Conservation (phyloP, 2,329 filamentous ascomycete genomes). For the Lomentospora prolificans region DNA sequence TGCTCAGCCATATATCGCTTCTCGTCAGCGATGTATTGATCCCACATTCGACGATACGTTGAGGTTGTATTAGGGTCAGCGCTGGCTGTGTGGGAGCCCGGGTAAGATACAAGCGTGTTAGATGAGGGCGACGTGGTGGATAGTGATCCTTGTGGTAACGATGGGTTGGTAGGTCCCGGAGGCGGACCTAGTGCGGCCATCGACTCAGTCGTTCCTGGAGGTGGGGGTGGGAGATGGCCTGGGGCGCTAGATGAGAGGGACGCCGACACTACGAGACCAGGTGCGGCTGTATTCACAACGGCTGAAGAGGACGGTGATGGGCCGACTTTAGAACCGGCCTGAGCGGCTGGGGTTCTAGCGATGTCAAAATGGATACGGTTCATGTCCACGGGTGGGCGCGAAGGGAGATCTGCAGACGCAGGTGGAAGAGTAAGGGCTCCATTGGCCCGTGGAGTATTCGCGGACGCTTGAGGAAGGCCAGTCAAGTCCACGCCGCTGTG, state of each 20-base stretch:
- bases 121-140: not conserved
- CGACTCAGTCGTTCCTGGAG: conserved; percentile 4
- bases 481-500: not conserved
- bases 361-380: conserved; percentile 5
- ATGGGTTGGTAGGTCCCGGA: conserved; percentile 3
- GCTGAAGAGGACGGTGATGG: not conserved
- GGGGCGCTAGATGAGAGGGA: not conserved
- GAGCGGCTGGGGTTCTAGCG: not conserved
- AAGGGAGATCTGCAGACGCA: conserved; percentile 7
- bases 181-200: conserved; percentile 6
- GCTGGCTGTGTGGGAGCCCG: not conserved
- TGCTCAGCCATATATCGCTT: conserved; percentile 66
- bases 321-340: not conserved
- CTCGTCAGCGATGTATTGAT: conserved; percentile 64
- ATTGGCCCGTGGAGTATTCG: not conserved
- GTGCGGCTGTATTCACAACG: not conserved
- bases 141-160: not conserved
- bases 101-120: not conserved
- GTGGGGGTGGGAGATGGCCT: not conserved
- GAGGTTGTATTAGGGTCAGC: not conserved
- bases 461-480: conserved; percentile 3
- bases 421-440: not conserved
- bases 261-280: not conserved
- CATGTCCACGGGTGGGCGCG: conserved; percentile 8
- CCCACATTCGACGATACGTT: conserved; percentile 19